phyloP scores from a whole-genome alignment of 495 filamentous ascomycete genomes.

The Darksidea phi region DNA sequence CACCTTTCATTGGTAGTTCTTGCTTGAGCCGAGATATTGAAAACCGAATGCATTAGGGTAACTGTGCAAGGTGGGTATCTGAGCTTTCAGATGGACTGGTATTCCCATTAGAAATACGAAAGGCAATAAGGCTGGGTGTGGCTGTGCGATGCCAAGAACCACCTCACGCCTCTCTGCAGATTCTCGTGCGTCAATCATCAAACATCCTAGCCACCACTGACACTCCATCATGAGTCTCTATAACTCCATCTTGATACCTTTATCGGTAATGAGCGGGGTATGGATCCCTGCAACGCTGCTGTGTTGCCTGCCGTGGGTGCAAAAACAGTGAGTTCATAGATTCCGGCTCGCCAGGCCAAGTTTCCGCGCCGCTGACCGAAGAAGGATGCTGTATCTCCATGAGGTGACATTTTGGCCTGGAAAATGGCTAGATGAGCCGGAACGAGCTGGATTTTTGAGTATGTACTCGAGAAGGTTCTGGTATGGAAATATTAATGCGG shows the following conservation, averaged over 20 bases:
- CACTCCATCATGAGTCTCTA: slow-evolving; percentile 8
- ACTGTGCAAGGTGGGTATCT: no score
- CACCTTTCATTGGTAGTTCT: no score
- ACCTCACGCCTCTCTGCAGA: no score
- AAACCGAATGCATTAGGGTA: no score
- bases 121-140: no score
- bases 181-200: no score
- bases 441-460: slow-evolving; percentile 51
- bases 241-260: slow-evolving; percentile 5
- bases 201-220: no score
- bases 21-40: no score
- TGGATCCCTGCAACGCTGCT: slow-evolving; percentile 33
- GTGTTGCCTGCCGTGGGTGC: slow-evolving; percentile 48
- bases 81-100: no score
- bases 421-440: slow-evolving; percentile 29
- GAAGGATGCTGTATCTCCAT: slow-evolving; percentile 36
- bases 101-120: no score
- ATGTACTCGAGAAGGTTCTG: slow-evolving; percentile 68
- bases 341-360: slow-evolving; percentile 71
- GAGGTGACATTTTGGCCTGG: slow-evolving; percentile 29
- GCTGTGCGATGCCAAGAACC: no score
- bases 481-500: slow-evolving; percentile 65
- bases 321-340: slow-evolving; percentile 61
- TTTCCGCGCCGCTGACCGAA: slow-evolving; percentile 56
- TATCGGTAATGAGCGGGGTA: slow-evolving; percentile 26